A percentile compares a stretch with the other conserved stretches of the same genome.
Conservation (phyloP, 192 early-diverging fungal genomes). For the Obelidium mucronatum region DNA sequence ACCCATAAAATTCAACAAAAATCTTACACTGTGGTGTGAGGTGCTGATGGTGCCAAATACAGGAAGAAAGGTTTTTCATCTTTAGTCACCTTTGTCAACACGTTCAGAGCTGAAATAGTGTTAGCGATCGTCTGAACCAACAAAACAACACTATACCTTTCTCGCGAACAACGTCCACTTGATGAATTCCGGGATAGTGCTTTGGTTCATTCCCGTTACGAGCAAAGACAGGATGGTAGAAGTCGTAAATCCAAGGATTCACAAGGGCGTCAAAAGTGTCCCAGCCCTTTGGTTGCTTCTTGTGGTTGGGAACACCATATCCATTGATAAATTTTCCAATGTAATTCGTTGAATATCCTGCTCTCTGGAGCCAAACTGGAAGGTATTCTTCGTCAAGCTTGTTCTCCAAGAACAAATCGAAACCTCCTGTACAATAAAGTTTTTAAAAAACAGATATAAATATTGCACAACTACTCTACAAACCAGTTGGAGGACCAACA, state of each 20-base stretch:
- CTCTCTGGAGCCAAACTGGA: constrained; percentile 60
- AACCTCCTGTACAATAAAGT: constrained; percentile 18
- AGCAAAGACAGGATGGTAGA: constrained; percentile 63
- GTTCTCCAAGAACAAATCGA: constrained; percentile 47
- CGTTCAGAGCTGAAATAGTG: neutral
- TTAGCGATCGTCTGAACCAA: neutral
- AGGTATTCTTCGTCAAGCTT: constrained; percentile 54
- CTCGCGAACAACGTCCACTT: constrained; percentile 52
- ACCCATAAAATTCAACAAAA: neutral
- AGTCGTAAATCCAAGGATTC: constrained; percentile 65
- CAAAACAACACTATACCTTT: constrained; percentile 16
- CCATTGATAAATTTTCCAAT: constrained; percentile 76
- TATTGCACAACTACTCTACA: neutral
- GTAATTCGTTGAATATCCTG: constrained; percentile 69
- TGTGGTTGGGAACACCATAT: constrained; percentile 41
- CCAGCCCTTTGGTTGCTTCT: constrained; percentile 47
- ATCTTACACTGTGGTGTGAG: constrained; percentile 60
- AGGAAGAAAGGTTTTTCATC: constrained; percentile 49
- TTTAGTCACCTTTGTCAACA: neutral
- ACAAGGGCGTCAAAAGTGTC: constrained; percentile 50
- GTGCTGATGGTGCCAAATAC: constrained; percentile 66
- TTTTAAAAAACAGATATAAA: neutral
- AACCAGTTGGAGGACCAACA: neutral
- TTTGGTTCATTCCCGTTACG: constrained; percentile 51
- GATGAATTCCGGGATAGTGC: constrained; percentile 55